Percentiles rank a stretch among this genome's conserved stretches.
These are phyloP conservation scores for Canavalia ensiformis DNA, from an alignment of 306 rosid species.

Conservation along the genomic window DNA sequence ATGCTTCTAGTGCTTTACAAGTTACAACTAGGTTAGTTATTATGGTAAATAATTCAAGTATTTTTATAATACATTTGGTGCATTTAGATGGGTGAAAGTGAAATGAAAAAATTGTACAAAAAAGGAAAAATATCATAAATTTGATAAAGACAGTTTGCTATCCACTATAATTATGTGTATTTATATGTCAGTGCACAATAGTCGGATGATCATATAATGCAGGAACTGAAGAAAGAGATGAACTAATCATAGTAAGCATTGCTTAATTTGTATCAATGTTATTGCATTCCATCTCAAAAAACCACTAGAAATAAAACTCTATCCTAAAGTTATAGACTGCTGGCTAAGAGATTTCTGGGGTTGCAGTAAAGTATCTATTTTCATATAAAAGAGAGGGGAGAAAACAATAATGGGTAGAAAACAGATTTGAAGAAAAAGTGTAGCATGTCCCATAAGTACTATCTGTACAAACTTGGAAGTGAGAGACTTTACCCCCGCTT, in stretches of 20 bases:
- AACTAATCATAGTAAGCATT: not conserved
- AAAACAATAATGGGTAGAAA: not conserved
- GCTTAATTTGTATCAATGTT: no score
- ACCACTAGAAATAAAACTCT: slow-evolving; percentile 58
- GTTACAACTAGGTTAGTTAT: not conserved
- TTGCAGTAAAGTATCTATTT: slow-evolving; percentile 8
- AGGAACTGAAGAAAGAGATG: slow-evolving; percentile 56
- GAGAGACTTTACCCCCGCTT: slow-evolving; percentile 5
- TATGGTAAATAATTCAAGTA: not conserved
- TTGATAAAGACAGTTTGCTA: not conserved
- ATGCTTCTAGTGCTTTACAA: not conserved
- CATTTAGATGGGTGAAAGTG: not conserved
- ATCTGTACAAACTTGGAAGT: not conserved
- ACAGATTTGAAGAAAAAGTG: not conserved
- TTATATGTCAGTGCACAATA: slow-evolving; percentile 58
- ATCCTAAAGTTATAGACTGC: slow-evolving; percentile 43
- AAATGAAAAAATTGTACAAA: not conserved
- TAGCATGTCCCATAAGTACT: slow-evolving; percentile 2
- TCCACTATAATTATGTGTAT: not conserved
- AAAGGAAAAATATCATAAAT: not conserved
- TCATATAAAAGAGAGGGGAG: not conserved
- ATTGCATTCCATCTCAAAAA: slow-evolving; percentile 5
- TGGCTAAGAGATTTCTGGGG: not conserved
- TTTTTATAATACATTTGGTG: not conserved
- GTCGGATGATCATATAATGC: slow-evolving; percentile 76